A percentile compares a stretch with the other conserved stretches of the same genome.
Conservation (phyloP, 2,329 filamentous ascomycete species). For the Xylariaceae sp. region DNA sequence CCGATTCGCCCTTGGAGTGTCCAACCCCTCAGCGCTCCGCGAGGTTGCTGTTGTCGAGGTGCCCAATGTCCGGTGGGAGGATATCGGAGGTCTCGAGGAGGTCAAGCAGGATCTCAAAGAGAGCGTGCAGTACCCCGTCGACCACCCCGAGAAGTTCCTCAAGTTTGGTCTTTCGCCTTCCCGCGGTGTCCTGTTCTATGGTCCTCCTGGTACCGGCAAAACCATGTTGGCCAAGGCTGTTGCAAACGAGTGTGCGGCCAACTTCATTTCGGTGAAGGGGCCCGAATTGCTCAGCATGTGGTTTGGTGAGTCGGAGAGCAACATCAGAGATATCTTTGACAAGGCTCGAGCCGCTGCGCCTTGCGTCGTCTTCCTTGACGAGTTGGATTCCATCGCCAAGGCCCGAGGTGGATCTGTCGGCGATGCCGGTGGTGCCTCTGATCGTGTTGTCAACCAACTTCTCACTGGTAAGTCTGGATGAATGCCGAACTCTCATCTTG, state of each 20-base stretch:
- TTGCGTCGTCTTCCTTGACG: slow-evolving; percentile 97
- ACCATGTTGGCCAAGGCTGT: slow-evolving; percentile 99
- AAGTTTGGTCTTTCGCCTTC: slow-evolving; percentile 98
- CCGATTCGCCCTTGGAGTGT: slow-evolving; percentile 94
- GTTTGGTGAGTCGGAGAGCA: slow-evolving; percentile 99
- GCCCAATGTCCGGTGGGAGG: slow-evolving; percentile 98
- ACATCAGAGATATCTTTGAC: slow-evolving; percentile 99
- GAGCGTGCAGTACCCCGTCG: slow-evolving; percentile 97
- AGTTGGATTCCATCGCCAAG: slow-evolving; percentile 98
- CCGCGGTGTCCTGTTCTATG: slow-evolving; percentile 97
- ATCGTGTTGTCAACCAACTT: slow-evolving; percentile 99
- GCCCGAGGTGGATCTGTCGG: slow-evolving; percentile 94
- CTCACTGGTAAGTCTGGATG: slow-evolving; percentile 67
- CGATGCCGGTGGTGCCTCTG: slow-evolving; percentile 94
- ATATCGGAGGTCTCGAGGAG: slow-evolving; percentile 94
- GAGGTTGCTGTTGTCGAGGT: slow-evolving; percentile 99
- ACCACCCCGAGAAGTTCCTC: slow-evolving; percentile 99
- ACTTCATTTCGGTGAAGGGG: slow-evolving; percentile 99
- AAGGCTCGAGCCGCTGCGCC: slow-evolving; percentile 97
- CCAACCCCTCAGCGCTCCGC: slow-evolving; percentile 96
- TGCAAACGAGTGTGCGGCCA: slow-evolving; percentile 97
- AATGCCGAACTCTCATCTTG: neutral
- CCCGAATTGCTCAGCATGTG: slow-evolving; percentile 99
- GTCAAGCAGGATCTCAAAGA: slow-evolving; percentile 99
- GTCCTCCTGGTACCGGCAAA: slow-evolving; percentile 99